Evolutionary conservation across 116 monocot species (phyloP).

Genomic region (Papilionanthe hybrid): DNA sequence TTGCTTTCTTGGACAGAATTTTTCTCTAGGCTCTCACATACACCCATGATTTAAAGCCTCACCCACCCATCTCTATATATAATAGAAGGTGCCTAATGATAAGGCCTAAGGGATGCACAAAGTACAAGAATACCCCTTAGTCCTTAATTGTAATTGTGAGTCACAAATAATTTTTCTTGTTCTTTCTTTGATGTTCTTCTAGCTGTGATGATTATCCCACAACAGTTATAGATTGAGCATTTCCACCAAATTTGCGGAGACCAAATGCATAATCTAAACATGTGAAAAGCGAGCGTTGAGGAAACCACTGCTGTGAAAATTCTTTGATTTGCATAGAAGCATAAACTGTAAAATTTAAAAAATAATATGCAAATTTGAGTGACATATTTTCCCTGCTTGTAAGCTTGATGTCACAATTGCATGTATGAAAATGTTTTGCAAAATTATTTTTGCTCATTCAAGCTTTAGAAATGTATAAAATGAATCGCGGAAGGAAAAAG

Average conservation of each 20-base stretch:
- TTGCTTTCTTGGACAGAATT: no score
- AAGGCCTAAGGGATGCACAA: no score
- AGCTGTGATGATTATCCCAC: no score
- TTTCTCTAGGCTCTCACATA: no score
- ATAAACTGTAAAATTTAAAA: not conserved
- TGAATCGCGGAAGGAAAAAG: not conserved
- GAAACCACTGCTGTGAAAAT: not conserved
- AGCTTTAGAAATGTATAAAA: not conserved
- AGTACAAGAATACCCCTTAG: no score
- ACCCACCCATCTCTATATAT: no score
- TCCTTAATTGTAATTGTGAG: no score
- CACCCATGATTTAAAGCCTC: no score
- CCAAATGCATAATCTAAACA: conserved; percentile 77
- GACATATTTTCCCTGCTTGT: not conserved
- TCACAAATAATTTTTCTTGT: no score
- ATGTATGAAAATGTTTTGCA: no score
- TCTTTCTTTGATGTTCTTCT: no score
- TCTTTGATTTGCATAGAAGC: not conserved
- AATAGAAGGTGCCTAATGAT: no score
- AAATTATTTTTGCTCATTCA: not conserved
- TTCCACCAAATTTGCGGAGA: conserved; percentile 74
- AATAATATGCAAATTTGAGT: not conserved
- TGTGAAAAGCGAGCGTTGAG: not conserved
- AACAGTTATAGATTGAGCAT: conserved; percentile 92
- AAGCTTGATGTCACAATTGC: not conserved